Evolutionary conservation across 306 rosid species (phyloP), one percentile per base, ranked within the genome.

Genomic region (Luffa acutangula): DNA sequence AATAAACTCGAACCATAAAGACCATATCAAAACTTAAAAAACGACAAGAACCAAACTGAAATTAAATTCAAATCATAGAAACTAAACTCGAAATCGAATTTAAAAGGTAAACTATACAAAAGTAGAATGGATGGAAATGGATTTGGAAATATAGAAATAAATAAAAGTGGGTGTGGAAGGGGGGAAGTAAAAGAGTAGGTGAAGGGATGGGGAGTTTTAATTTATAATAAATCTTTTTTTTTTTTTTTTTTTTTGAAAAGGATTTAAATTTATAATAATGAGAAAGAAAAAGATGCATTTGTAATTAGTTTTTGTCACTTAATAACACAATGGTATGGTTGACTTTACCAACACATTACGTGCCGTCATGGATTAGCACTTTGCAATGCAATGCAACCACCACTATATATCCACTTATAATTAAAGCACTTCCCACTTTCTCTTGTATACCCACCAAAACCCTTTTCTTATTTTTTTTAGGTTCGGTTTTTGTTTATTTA

Each of bases 321-420:
- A 20, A 21, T 6, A 64, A 65, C 5, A 37, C 45, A 66, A 66
- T 37, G 74, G 74, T 7, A 39, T 66, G 45, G 89, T 85, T 92
- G 91, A 88, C 91, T 85, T 79, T 36, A 7, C 13, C 25, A 37
- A 6, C 57, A 17, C 64, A 54, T 82, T 84, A 83, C 89, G 91
- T 88, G 93, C 92, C 91, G 91, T 88, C 87, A 78, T 76, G 90
- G 96, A 78, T 78, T 73, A 80, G 90, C 31, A 25, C 31, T 25
- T 25, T 25, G 31, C 78, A 82, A 78, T 25, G 31, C 78, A 82
- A 78, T 82, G 60, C 49, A 78, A 21, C 72, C 36, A 63, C 48
- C 51, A 48, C 60, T 59, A 78, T 34, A 31, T 62, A 21, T 46
- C 81, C 60, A 78, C 57, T 78, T 46, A 9, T 59, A 7, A 37